These are phyloP conservation scores for Saturnispora quitensis DNA, from an alignment of 805 yeast genomes.

Conservation along the genomic window DNA sequence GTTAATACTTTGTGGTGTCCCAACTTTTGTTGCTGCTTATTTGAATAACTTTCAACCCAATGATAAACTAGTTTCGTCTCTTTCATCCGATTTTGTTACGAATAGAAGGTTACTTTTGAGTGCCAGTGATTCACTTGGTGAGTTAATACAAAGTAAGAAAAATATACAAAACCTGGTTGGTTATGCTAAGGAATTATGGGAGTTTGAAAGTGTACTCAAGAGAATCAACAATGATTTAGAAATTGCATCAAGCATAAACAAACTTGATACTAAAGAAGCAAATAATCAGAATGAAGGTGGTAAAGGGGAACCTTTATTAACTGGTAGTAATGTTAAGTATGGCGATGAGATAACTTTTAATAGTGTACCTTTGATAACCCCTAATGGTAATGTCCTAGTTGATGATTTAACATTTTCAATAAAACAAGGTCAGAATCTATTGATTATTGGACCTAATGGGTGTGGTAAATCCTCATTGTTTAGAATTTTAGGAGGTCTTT, in stretches of 20 bases:
- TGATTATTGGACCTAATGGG: constrained; percentile 94
- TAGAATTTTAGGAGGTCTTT: constrained; percentile 83
- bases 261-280: neutral
- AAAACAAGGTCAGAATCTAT: constrained; percentile 71
- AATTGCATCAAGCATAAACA: constrained; percentile 12
- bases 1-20: constrained; percentile 74
- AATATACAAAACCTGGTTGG: constrained; percentile 79
- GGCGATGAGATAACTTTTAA: constrained; percentile 63
- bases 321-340: constrained; percentile 29
- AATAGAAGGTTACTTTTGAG: constrained; percentile 75
- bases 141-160: constrained; percentile 76
- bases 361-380: constrained; percentile 75
- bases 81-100: constrained; percentile 80
- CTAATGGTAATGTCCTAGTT: constrained; percentile 68
- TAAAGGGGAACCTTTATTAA: constrained; percentile 19
- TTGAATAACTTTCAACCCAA: constrained; percentile 36
- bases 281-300: neutral
- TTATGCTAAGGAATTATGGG: constrained; percentile 65
- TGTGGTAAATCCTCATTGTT: constrained; percentile 92
- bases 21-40: constrained; percentile 49
- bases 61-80: constrained; percentile 24
- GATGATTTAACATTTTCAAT: constrained; percentile 60
- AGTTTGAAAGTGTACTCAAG: constrained; percentile 55
- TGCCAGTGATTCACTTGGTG: constrained; percentile 82
- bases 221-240: constrained; percentile 31